Evolutionary conservation across 768 basidiomycete species (phyloP).

Genomic region (Baorangia bicolor): DNA sequence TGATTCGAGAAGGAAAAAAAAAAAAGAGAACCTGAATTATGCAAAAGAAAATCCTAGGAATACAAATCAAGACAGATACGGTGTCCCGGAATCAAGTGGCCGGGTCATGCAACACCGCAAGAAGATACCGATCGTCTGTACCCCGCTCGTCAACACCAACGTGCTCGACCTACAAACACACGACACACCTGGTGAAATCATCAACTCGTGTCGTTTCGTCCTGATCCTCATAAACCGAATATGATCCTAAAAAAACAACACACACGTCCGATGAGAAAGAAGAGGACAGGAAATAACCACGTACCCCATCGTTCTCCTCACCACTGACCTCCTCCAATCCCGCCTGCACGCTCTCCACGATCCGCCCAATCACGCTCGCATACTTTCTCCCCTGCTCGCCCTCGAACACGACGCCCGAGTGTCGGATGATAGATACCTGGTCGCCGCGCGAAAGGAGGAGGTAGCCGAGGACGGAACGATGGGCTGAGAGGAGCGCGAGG

Average conservation of each 20-base stretch:
- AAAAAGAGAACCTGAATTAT: conserved; percentile 5
- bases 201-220: conserved; percentile 87
- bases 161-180: neutral
- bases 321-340: conserved; percentile 77
- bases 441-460: conserved; percentile 75
- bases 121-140: conserved; percentile 73
- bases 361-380: conserved; percentile 65
- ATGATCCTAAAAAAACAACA: conserved; percentile 59
- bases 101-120: conserved; percentile 84
- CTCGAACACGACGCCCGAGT: conserved; percentile 83
- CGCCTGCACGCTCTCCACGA: conserved; percentile 75
- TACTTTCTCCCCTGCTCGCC: conserved; percentile 80
- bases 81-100: conserved; percentile 35
- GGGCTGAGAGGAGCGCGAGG: conserved; percentile 69
- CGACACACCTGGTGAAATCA: conserved; percentile 89
- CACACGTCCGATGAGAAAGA: neutral
- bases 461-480: conserved; percentile 85
- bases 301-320: conserved; percentile 57
- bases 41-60: conserved; percentile 9
- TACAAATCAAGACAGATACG: conserved; percentile 6
- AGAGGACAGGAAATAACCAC: conserved; percentile 23
- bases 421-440: conserved; percentile 76
- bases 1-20: neutral
- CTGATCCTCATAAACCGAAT: conserved; percentile 87
- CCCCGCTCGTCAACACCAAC: neutral